These are phyloP conservation scores for Paraphaeosphaeria sporulosa DNA, from an alignment of 2,329 filamentous ascomycete genomes.

Conservation along the genomic window DNA sequence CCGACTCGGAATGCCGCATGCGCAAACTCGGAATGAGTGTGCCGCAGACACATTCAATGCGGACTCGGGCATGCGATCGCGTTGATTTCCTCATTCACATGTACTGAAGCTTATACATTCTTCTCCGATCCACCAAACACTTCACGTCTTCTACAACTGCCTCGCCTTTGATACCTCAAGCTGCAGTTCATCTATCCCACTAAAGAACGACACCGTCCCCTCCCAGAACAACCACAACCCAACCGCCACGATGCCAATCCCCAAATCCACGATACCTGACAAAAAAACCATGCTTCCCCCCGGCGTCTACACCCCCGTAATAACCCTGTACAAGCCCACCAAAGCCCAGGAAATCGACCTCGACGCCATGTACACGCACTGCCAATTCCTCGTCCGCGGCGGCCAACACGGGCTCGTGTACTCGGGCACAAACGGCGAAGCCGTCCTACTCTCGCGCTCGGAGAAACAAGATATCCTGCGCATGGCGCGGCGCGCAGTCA, in stretches of 20 bases:
- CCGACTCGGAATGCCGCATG: background rate
- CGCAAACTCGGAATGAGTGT: background rate
- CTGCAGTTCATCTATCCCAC: background rate
- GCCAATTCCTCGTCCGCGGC: constrained; percentile 58
- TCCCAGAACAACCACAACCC: background rate
- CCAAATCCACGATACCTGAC: constrained; percentile 37
- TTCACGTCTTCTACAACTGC: background rate
- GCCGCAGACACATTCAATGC: background rate
- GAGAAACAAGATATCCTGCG: constrained; percentile 50
- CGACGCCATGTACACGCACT: constrained; percentile 58
- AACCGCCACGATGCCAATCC: constrained; percentile 14
- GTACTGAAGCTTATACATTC: background rate
- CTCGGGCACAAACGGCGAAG: constrained; percentile 53
- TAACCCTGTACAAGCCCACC: constrained; percentile 61
- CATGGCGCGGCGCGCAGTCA: constrained; percentile 44
- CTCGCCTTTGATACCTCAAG: background rate
- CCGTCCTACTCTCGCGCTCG: constrained; percentile 44
- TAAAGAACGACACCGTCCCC: background rate
- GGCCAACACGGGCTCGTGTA: constrained; percentile 58
- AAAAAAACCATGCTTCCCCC: constrained; percentile 57
- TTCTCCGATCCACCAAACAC: background rate
- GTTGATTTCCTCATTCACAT: background rate
- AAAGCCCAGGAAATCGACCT: constrained; percentile 61
- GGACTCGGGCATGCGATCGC: background rate
- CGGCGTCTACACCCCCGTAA: constrained; percentile 61